Evolutionary conservation across 768 basidiomycete species (phyloP).

Genomic region (Porphyrellus cyaneotinctus): DNA sequence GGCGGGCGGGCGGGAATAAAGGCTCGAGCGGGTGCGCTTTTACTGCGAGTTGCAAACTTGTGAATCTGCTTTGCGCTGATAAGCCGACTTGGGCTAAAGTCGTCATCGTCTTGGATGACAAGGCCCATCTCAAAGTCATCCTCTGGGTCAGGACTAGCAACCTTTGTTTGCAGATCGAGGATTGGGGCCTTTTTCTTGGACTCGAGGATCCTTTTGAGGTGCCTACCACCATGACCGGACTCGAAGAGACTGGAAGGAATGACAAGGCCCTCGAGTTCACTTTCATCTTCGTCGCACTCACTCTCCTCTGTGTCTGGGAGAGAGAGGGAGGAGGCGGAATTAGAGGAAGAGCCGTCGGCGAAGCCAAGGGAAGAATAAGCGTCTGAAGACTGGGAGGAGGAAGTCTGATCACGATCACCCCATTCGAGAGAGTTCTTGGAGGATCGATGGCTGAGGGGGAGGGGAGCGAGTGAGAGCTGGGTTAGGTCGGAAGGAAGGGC

Average conservation of each 20-base stretch:
- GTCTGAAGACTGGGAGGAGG: conserved; percentile 84
- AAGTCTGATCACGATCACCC: conserved; percentile 80
- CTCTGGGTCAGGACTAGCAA: conserved; percentile 61
- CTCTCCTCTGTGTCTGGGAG: conserved; percentile 73
- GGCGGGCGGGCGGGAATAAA: conserved; percentile 55
- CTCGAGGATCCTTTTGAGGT: conserved; percentile 49
- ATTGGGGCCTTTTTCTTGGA: conserved; percentile 53
- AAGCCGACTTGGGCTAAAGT: conserved; percentile 76
- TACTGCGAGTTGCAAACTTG: conserved; percentile 49
- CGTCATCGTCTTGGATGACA: conserved; percentile 76
- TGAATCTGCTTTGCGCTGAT: conserved; percentile 45
- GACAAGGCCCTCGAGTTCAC: conserved; percentile 76
- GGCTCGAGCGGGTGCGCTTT: conserved; percentile 52
- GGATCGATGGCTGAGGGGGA: conserved; percentile 68
- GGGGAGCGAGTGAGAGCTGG: conserved; percentile 75
- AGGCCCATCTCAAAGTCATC: conserved; percentile 86
- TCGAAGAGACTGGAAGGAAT: conserved; percentile 75
- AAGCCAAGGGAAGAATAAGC: conserved; percentile 79
- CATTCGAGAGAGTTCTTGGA: conserved; percentile 85
- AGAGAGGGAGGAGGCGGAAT: conserved; percentile 60
- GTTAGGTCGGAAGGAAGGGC: conserved; percentile 77
- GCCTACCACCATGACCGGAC: conserved; percentile 54
- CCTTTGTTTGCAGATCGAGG: conserved; percentile 49
- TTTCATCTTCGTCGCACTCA: conserved; percentile 61
- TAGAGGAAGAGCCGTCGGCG: conserved; percentile 67